Conservation (phyloP, 2,329 filamentous ascomycete genomes). For the Myriosclerotinia scirpicola region DNA sequence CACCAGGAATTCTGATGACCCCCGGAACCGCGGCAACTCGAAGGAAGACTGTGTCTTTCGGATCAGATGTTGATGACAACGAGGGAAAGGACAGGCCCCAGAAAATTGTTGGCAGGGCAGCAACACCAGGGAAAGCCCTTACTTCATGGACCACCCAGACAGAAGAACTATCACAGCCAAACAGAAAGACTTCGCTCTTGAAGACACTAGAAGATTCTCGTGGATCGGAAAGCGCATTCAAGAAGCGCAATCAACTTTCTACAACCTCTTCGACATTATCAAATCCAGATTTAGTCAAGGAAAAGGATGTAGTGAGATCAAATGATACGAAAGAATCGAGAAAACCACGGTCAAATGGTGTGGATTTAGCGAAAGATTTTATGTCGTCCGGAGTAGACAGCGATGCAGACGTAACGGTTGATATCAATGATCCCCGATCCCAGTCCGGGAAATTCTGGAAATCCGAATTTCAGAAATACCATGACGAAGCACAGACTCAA, state of each 20-base stretch:
- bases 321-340: slow-evolving; percentile 8
- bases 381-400: slow-evolving; percentile 40
- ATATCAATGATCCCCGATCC: slow-evolving; percentile 71
- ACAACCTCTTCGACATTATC: slow-evolving; percentile 16
- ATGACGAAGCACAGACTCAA: slow-evolving; percentile 68
- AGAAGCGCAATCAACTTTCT: slow-evolving; percentile 13
- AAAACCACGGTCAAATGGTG: slow-evolving; percentile 26
- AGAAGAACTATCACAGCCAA: slow-evolving; percentile 27
- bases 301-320: not conserved
- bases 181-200: slow-evolving; percentile 48
- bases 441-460: slow-evolving; percentile 81
- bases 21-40: slow-evolving; percentile 61
- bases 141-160: slow-evolving; percentile 34
- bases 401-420: slow-evolving; percentile 64
- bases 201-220: slow-evolving; percentile 49
- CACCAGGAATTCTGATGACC: slow-evolving; percentile 59
- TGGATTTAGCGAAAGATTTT: slow-evolving; percentile 27
- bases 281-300: slow-evolving; percentile 8
- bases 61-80: slow-evolving; percentile 50
- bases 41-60: slow-evolving; percentile 66
- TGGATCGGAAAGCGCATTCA: slow-evolving; percentile 34
- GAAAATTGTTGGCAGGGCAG: slow-evolving; percentile 31
- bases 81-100: slow-evolving; percentile 29
- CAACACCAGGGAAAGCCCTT: slow-evolving; percentile 40
- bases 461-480: slow-evolving; percentile 71